phyloP scores from a whole-genome alignment of 106 monocot genomes.

The Acanthochlamys bracteata region DNA sequence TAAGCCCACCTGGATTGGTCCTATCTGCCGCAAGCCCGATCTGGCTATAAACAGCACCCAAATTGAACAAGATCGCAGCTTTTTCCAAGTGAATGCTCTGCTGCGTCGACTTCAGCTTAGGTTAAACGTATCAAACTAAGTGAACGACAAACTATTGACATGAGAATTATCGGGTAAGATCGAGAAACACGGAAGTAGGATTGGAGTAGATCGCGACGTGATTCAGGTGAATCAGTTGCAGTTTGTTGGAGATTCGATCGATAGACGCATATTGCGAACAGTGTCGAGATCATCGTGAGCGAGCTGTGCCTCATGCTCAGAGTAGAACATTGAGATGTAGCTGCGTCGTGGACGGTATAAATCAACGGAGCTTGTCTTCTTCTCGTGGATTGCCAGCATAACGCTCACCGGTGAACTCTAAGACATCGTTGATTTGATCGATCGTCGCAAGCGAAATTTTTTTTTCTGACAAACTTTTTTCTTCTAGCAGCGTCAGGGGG shows the following conservation, averaged over 20 bases:
- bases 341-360: slow-evolving; percentile 38
- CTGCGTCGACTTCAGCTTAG: slow-evolving; percentile 25
- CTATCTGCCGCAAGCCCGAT: slow-evolving; percentile 44
- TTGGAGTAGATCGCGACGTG: slow-evolving; percentile 34
- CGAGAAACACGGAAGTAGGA: slow-evolving; percentile 46
- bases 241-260: slow-evolving; percentile 32
- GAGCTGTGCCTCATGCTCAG: slow-evolving; percentile 56
- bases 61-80: slow-evolving; percentile 52
- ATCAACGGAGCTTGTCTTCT: slow-evolving; percentile 32
- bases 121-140: slow-evolving; percentile 51
- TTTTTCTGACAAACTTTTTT: no score
- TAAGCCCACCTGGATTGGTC: slow-evolving; percentile 21
- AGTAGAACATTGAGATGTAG: slow-evolving; percentile 58
- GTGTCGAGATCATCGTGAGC: slow-evolving; percentile 49
- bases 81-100: slow-evolving; percentile 42
- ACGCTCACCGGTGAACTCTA: slow-evolving; percentile 22
- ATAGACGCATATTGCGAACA: slow-evolving; percentile 39
- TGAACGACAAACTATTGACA: slow-evolving; percentile 27
- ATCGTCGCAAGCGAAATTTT: no score
- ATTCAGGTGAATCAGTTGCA: slow-evolving; percentile 9
- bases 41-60: slow-evolving; percentile 46
- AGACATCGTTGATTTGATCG: background rate
- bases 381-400: slow-evolving; percentile 64
- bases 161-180: slow-evolving; percentile 23
- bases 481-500: no score